A percentile compares a stretch with the other conserved stretches of the same genome.
These are phyloP conservation scores for Wickerhamiella qilinensis DNA, from an alignment of 805 yeast species.

Conservation along the genomic window DNA sequence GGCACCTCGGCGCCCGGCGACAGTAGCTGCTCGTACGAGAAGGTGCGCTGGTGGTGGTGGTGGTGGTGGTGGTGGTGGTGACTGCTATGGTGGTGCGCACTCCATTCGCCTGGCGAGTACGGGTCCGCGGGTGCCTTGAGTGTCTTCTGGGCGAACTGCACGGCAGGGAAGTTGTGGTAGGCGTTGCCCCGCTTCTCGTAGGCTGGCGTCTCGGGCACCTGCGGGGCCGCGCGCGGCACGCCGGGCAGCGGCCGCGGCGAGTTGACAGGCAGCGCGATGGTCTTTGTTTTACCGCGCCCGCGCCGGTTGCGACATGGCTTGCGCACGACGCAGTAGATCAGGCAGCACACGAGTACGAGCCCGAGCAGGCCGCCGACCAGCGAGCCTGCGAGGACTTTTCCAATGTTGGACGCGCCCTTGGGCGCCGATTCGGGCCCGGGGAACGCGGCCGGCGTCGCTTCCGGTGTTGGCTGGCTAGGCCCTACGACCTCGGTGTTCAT, in stretches of 20 bases:
- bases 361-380: neutral
- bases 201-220: slow-evolving; percentile 1
- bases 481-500: too few species aligned
- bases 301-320: too few species aligned
- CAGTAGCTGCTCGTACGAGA: too few species aligned
- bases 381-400: neutral
- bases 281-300: too few species aligned
- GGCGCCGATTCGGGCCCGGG: neutral
- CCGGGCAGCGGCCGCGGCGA: slow-evolving; percentile 5
- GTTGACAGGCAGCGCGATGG: too few species aligned
- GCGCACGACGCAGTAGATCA: neutral
- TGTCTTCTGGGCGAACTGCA: slow-evolving; percentile 3
- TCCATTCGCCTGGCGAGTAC: too few species aligned
- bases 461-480: neutral
- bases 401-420: neutral
- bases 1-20: too few species aligned
- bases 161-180: neutral
- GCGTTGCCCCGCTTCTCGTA: too few species aligned
- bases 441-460: neutral
- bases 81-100: too few species aligned
- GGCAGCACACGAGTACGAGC: neutral
- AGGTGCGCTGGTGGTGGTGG: too few species aligned
- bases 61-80: slow-evolving; percentile 1
- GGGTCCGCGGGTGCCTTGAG: too few species aligned
- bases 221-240: slow-evolving; percentile 3